Evolutionary conservation across 169 alveolate genomes (phyloP).

Genomic region (Cryptosporidium viatorum): DNA sequence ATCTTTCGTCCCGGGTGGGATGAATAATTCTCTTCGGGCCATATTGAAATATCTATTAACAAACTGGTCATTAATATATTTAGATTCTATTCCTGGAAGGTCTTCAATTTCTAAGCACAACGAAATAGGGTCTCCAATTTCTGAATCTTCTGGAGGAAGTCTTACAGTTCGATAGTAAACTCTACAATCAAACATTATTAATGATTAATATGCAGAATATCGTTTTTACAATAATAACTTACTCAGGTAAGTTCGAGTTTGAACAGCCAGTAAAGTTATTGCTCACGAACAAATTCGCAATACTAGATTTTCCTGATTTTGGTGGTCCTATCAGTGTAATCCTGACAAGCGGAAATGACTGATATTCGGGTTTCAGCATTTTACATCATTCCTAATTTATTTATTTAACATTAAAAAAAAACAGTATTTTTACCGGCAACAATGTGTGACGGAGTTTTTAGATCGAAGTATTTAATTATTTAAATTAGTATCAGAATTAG

Average conservation of each 20-base stretch:
- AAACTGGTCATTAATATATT: constrained; percentile 38
- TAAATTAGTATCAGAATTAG: background rate
- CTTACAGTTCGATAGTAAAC: constrained; percentile 63
- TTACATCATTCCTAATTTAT: background rate
- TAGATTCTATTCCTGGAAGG: constrained; percentile 61
- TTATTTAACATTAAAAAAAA: too few relatives aligned
- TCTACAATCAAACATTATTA: background rate
- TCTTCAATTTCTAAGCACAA: constrained; percentile 72
- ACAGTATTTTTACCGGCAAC: constrained; percentile 21
- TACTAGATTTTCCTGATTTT: constrained; percentile 64
- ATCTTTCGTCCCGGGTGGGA: constrained; percentile 67
- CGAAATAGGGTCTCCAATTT: constrained; percentile 59
- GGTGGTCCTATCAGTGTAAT: constrained; percentile 71
- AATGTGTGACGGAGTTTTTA: constrained; percentile 51
- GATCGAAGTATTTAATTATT: constrained; percentile 14
- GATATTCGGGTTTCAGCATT: constrained; percentile 68
- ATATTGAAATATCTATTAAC: constrained; percentile 57
- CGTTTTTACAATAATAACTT: background rate
- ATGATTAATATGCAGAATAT: background rate
- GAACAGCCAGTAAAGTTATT: constrained; percentile 29
- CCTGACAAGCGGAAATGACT: constrained; percentile 61
- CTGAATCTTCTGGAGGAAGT: constrained; percentile 69
- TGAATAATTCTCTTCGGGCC: constrained; percentile 43
- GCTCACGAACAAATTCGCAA: constrained; percentile 42
- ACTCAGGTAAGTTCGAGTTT: constrained; percentile 42